A percentile compares a stretch with the other conserved stretches of the same genome.
phyloP scores from a whole-genome alignment of 768 basidiomycete genomes.

The Collybia sp. region DNA sequence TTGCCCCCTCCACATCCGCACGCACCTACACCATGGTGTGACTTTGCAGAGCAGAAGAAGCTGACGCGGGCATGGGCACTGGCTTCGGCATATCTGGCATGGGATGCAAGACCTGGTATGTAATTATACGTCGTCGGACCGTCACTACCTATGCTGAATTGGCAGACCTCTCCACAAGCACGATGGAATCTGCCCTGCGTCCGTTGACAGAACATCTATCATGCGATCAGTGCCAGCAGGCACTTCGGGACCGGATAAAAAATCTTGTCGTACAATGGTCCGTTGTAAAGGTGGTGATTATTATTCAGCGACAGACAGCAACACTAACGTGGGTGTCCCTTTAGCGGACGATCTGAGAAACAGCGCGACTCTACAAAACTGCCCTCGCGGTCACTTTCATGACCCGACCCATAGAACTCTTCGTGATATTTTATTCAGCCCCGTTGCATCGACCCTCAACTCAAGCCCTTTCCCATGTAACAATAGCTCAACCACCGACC shows the following conservation, averaged over 20 bases:
- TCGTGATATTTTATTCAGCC: not conserved
- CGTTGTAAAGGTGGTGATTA: slow-evolving; percentile 57
- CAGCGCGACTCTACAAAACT: not conserved
- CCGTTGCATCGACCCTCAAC: not conserved
- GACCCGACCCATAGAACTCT: no score
- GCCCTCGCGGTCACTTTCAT: no score
- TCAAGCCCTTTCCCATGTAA: not conserved
- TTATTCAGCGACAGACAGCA: slow-evolving; percentile 1
- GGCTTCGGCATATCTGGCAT: slow-evolving; percentile 77
- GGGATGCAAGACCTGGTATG: slow-evolving; percentile 79
- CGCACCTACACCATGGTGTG: slow-evolving; percentile 62
- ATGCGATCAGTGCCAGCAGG: slow-evolving; percentile 64
- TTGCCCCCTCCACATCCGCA: slow-evolving; percentile 74
- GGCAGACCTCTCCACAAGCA: slow-evolving; percentile 65
- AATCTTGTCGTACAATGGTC: slow-evolving; percentile 74
- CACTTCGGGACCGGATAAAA: slow-evolving; percentile 63
- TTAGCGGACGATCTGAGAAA: slow-evolving; percentile 53
- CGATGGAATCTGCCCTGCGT: slow-evolving; percentile 68
- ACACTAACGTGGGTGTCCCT: slow-evolving; percentile 3
- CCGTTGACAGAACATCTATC: slow-evolving; percentile 65
- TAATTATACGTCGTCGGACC: slow-evolving; percentile 2
- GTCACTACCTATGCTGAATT: slow-evolving; percentile 8
- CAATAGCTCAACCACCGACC: no score
- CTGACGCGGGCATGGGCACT: slow-evolving; percentile 79
- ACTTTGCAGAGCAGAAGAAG: slow-evolving; percentile 74